A percentile compares a stretch with the other conserved stretches of the same genome.
These are phyloP conservation scores for Hymenochaete sp. DNA, from an alignment of 1,284 basidiomycete species.

Conservation along the genomic window DNA sequence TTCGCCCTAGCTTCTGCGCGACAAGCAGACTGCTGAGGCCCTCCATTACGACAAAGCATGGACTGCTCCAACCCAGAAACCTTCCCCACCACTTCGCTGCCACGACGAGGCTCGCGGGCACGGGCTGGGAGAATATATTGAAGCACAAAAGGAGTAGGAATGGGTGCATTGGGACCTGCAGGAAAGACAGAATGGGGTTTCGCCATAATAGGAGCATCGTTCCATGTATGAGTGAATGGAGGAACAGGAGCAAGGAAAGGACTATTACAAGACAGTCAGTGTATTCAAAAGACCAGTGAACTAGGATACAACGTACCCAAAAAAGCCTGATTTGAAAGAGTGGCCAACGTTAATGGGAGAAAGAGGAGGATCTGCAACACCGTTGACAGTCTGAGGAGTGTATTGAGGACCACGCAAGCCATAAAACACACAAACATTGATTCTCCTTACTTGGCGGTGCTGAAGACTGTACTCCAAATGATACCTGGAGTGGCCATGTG, in stretches of 20 bases:
- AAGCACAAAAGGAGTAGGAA: conserved; percentile 74
- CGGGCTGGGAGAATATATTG: conserved; percentile 62
- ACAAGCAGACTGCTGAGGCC: conserved; percentile 76
- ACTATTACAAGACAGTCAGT: no score
- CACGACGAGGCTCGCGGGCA: conserved; percentile 47
- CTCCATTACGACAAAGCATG: conserved; percentile 74
- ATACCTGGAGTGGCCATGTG: conserved; percentile 37
- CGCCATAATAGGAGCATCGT: conserved; percentile 59
- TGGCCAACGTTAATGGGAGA: conserved; percentile 74
- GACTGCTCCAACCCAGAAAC: conserved; percentile 61
- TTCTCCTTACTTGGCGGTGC: conserved; percentile 47
- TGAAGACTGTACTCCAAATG: conserved; percentile 56
- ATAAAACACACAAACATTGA: conserved; percentile 2
- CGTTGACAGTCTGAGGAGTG: conserved; percentile 50
- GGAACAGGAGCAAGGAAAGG: conserved; percentile 68
- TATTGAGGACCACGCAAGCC: neutral
- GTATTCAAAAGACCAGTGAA: no score
- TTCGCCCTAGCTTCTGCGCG: conserved; percentile 70
- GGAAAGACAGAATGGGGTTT: conserved; percentile 56
- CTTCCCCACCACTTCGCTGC: conserved; percentile 66
- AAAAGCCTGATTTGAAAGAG: conserved; percentile 70
- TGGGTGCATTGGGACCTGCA: conserved; percentile 74
- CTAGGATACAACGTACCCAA: no score
- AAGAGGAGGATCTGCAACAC: conserved; percentile 75
- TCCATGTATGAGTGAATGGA: conserved; percentile 69